Evolutionary conservation across 371 early-diverging fungal genomes (phyloP).

Genomic region (Rhizopus stolonifer): DNA sequence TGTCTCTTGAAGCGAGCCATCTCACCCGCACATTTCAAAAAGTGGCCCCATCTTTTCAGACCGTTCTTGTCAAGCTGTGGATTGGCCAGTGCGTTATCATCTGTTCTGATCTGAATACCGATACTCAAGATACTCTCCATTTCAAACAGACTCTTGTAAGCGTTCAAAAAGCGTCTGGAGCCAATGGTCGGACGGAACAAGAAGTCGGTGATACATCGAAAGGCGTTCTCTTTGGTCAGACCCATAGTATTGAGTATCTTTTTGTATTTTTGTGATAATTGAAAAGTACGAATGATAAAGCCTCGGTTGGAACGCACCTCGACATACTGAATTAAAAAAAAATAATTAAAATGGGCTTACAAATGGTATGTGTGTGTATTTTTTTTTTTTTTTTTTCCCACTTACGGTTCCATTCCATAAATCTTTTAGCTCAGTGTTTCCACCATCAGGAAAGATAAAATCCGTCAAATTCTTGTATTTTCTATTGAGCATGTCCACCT

Average conservation of each 20-base stretch:
- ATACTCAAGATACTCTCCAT: slow-evolving; percentile 49
- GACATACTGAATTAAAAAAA: slow-evolving; percentile 31
- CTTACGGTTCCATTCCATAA: slow-evolving; percentile 49
- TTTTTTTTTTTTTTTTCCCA: not conserved
- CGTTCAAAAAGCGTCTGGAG: slow-evolving; percentile 45
- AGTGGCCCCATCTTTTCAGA: slow-evolving; percentile 44
- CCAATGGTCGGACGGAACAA: slow-evolving; percentile 50
- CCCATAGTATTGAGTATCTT: slow-evolving; percentile 32
- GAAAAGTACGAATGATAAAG: slow-evolving; percentile 46
- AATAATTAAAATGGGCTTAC: not conserved
- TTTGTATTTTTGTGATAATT: slow-evolving; percentile 29
- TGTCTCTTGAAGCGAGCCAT: slow-evolving; percentile 33
- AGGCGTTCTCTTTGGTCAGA: slow-evolving; percentile 41
- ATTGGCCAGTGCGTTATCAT: slow-evolving; percentile 42
- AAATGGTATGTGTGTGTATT: not conserved
- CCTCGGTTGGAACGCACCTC: slow-evolving; percentile 47
- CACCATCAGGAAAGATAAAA: slow-evolving; percentile 40
- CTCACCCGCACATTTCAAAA: slow-evolving; percentile 47
- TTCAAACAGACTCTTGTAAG: slow-evolving; percentile 39
- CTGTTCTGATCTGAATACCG: slow-evolving; percentile 45
- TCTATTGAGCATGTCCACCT: slow-evolving; percentile 38
- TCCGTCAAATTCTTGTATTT: slow-evolving; percentile 27
- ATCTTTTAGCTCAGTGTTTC: slow-evolving; percentile 38
- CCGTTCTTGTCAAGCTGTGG: slow-evolving; percentile 38
- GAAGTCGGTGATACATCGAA: slow-evolving; percentile 46